These are phyloP conservation scores for Melaleuca alternifolia DNA, from an alignment of 345 rosid genomes.

Conservation along the genomic window DNA sequence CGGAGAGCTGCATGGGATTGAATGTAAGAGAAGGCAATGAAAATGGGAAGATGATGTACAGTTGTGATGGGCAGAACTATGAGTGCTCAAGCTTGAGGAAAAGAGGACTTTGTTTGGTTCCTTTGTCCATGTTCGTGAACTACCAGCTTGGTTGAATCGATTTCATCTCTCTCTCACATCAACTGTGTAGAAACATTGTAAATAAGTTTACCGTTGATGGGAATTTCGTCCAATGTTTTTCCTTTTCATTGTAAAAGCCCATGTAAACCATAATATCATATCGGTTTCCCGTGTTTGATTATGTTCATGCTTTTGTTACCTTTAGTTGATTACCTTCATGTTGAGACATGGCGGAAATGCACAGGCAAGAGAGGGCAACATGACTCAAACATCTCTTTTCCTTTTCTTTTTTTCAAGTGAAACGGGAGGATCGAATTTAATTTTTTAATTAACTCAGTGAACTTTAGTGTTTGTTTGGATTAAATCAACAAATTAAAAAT, in stretches of 20 bases:
- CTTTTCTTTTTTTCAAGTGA: background rate
- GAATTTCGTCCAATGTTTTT: background rate
- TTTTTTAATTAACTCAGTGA: background rate
- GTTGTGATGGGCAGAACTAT: conserved; percentile 8
- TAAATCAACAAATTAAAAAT: background rate
- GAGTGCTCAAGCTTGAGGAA: conserved; percentile 41
- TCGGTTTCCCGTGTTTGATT: background rate
- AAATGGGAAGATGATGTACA: conserved; percentile 4
- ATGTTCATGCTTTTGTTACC: background rate
- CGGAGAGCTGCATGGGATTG: conserved; percentile 10
- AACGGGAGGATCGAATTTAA: background rate
- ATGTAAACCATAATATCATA: background rate
- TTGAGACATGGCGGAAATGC: background rate
- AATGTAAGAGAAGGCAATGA: conserved; percentile 6
- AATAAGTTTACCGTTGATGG: background rate
- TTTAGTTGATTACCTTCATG: background rate
- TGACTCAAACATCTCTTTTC: background rate
- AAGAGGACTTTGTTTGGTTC: conserved; percentile 73
- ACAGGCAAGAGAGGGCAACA: background rate
- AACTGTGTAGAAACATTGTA: background rate
- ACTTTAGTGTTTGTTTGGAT: background rate
- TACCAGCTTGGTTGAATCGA: conserved; percentile 27
- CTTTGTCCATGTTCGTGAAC: conserved; percentile 61
- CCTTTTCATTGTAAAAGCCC: background rate
- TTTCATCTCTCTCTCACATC: background rate